These are phyloP conservation scores for Colletotrichum zoysiae DNA, from an alignment of 2,329 filamentous ascomycete genomes.

Conservation along the genomic window DNA sequence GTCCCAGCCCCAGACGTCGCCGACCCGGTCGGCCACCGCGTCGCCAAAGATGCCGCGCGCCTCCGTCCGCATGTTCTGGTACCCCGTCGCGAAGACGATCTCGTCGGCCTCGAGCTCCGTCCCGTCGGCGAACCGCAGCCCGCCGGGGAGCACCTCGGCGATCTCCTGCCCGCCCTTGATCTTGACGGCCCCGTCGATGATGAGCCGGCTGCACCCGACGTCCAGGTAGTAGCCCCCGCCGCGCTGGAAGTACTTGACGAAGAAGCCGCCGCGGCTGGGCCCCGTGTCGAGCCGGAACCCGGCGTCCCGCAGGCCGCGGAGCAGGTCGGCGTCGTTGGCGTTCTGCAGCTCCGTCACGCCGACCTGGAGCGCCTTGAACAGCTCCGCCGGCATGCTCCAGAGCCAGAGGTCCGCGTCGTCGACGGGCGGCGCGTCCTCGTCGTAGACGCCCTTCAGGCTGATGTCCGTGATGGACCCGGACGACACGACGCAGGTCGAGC, in stretches of 20 bases:
- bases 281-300: constrained; percentile 74
- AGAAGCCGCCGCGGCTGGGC: constrained; percentile 61
- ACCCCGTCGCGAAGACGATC: constrained; percentile 63
- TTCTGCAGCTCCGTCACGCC: constrained; percentile 53
- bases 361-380: constrained; percentile 72
- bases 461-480: constrained; percentile 66
- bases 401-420: constrained; percentile 76
- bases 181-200: constrained; percentile 50
- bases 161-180: constrained; percentile 67
- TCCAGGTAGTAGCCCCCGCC: constrained; percentile 49
- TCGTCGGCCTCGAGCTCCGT: constrained; percentile 51
- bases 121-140: constrained; percentile 58
- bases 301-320: constrained; percentile 62
- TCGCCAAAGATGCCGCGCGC: constrained; percentile 63
- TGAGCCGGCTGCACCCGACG: constrained; percentile 46
- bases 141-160: constrained; percentile 59
- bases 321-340: constrained; percentile 54
- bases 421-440: constrained; percentile 67
- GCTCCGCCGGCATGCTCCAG: constrained; percentile 68
- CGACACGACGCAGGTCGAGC: constrained; percentile 73
- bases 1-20: constrained; percentile 63
- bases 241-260: constrained; percentile 54
- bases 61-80: constrained; percentile 66
- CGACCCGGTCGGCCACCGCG: constrained; percentile 59
- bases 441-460: constrained; percentile 64